Evolutionary conservation across 164 flowering plant genomes (phyloP), one percentile per base, ranked within the genome.

Genomic region (Vitis cinerea): DNA sequence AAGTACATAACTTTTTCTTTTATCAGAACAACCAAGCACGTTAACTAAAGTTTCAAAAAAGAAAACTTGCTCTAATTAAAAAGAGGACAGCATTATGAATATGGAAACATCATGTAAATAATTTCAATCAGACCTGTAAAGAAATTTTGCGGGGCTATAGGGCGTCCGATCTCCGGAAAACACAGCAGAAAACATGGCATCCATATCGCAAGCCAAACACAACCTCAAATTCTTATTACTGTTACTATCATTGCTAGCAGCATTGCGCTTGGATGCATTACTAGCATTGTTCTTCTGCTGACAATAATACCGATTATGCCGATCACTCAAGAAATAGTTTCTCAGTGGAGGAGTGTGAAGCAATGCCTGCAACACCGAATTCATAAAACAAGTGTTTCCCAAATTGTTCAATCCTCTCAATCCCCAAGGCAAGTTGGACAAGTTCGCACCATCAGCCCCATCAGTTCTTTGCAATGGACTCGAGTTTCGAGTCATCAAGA

Each of bases 381-480:
- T 94, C 97, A 94, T 89, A 61, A 92, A 94, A 76, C 97, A 94
- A 1, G 97, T 94, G 69, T 84, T 94, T 4, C 98, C 97, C 29
- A 92, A 75, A 74, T 94, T 94, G 70, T 86, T 90, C 17, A 94
- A 72, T 2, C 98, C 98, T 52, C 96, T 71, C 76, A 94, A 71
- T 12, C 98, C 98, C 84, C 84, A 74, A 0, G 94, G 93, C 67
- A 73, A 59, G 13, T 69, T 64, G 5, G 27, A 57, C 27, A 61
- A 16, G n/a, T 59, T 60, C 9, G 66, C 51, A 4, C 7, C 50
- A 19, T 29, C 73, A 6, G 67, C 79, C 15, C 17, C 64, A 3
- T 66, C 67, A 2, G 6, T 12, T 2, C 53, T 60, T 50, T 65
- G 68, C 59, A 91, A 57, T 9, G 82, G 76, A 63, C 76, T 78